Evolutionary conservation across 768 basidiomycete species (phyloP).

Genomic region (Cystobasidium ongulense): DNA sequence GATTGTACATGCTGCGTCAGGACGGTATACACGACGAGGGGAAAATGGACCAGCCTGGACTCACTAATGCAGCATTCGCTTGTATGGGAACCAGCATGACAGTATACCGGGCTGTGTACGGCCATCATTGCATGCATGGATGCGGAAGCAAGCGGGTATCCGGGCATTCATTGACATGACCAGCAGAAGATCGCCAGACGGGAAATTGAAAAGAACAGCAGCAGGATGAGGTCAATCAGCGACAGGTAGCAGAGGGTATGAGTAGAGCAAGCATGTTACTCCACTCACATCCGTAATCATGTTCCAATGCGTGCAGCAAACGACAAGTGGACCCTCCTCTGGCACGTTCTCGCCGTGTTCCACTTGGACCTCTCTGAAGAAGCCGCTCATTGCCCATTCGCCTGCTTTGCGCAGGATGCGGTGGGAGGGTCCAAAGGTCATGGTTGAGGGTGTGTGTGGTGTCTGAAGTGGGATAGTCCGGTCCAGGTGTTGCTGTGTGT

Average conservation of each 20-base stretch:
- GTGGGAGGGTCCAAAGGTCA: conserved; percentile 30
- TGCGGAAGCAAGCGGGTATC: no score
- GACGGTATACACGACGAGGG: background rate
- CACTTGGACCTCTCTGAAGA: conserved; percentile 80
- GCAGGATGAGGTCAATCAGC: conserved; percentile 77
- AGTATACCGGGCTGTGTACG: conserved; percentile 38
- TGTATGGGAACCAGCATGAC: conserved; percentile 65
- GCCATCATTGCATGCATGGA: background rate
- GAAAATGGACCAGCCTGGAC: conserved; percentile 35
- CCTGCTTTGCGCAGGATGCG: conserved; percentile 22
- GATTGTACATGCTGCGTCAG: background rate
- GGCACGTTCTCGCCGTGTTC: conserved; percentile 85
- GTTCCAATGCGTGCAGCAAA: conserved; percentile 50
- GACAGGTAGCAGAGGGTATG: conserved; percentile 62
- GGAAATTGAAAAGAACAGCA: conserved; percentile 46
- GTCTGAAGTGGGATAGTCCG: background rate
- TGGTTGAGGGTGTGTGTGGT: background rate
- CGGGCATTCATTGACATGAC: no score
- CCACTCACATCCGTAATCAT: conserved; percentile 7
- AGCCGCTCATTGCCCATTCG: conserved; percentile 44
- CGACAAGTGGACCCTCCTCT: conserved; percentile 75
- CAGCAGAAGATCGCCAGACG: background rate
- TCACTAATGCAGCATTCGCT: conserved; percentile 63
- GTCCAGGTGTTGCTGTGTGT: no score
- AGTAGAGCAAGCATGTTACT: conserved; percentile 62